Conservation (phyloP, 805 yeast genomes). For the Hanseniaspora osmophila region DNA sequence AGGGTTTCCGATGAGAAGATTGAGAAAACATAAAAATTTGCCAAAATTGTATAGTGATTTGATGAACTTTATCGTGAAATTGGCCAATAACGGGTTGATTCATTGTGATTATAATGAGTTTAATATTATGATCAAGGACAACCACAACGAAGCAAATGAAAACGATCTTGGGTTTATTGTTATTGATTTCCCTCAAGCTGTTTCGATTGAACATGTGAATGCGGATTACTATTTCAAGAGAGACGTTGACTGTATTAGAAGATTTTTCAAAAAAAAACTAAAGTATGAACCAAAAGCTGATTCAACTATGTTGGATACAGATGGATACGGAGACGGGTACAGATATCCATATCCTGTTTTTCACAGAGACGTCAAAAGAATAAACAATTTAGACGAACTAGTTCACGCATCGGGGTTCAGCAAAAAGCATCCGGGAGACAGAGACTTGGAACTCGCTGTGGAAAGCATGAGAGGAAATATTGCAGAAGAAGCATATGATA, state of each 20-base stretch:
- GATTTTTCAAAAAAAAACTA: constrained; percentile 68
- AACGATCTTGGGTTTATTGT: constrained; percentile 66
- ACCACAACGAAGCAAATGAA: constrained; percentile 25
- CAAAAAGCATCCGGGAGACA: constrained; percentile 37
- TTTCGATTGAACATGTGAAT: constrained; percentile 79
- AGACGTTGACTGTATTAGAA: constrained; percentile 81
- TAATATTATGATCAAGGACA: constrained; percentile 69
- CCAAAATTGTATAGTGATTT: constrained; percentile 65
- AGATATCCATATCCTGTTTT: constrained; percentile 68
- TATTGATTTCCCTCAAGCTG: constrained; percentile 97
- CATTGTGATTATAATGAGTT: constrained; percentile 98
- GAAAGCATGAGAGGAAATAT: constrained; percentile 42
- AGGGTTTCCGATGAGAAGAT: constrained; percentile 82
- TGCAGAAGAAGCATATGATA: constrained; percentile 24
- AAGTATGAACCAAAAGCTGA: constrained; percentile 60
- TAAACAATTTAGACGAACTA: constrained; percentile 59
- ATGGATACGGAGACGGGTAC: constrained; percentile 72
- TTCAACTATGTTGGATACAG: constrained; percentile 56
- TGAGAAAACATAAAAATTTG: constrained; percentile 56
- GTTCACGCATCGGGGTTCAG: constrained; percentile 84
- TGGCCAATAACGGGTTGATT: constrained; percentile 79
- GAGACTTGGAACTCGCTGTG: constrained; percentile 68
- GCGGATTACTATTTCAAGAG: constrained; percentile 80
- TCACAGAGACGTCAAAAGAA: constrained; percentile 57
- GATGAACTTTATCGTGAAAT: constrained; percentile 72